phyloP scores from a whole-genome alignment of 176 grass and related monocot species.

The Musa schizocarpa region DNA sequence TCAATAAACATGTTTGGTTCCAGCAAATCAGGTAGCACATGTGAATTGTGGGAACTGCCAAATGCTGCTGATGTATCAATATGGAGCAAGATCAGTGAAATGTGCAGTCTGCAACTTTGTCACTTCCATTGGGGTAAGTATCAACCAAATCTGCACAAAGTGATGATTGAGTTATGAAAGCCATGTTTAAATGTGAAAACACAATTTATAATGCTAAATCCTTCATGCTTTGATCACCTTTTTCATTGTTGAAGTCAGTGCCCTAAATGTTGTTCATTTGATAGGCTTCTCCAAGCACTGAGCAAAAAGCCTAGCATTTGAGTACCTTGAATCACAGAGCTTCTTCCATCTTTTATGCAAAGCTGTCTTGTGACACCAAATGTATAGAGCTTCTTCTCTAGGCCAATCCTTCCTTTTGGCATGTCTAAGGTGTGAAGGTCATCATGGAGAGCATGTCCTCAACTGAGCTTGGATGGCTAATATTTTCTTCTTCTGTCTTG shows the following conservation, averaged over 20 bases:
- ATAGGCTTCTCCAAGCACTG: neutral
- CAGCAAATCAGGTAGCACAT: slow-evolving; percentile 18
- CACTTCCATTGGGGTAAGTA: slow-evolving; percentile 8
- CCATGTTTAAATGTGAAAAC: too few relatives aligned
- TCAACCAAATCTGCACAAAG: neutral
- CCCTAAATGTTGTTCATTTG: neutral
- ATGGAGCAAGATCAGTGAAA: slow-evolving; percentile 22
- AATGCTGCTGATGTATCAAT: slow-evolving; percentile 14
- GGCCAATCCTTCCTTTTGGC: slow-evolving; percentile 10
- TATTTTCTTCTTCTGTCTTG: too few relatives aligned
- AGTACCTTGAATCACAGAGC: neutral
- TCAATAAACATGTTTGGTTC: neutral
- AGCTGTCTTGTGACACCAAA: neutral
- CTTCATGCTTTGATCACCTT: too few relatives aligned
- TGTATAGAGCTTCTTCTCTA: slow-evolving; percentile 12
- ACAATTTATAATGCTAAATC: too few relatives aligned
- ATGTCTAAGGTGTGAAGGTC: neutral
- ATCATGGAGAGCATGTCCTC: neutral
- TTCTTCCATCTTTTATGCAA: neutral
- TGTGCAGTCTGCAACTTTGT: slow-evolving; percentile 23
- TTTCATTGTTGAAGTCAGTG: neutral
- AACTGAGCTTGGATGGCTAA: neutral
- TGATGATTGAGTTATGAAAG: neutral
- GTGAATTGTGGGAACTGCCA: slow-evolving; percentile 17
- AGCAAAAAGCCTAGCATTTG: slow-evolving; percentile 1